Conservation (phyloP, 2,329 filamentous ascomycete genomes). For the Berkeleyomyces rouxiae region DNA sequence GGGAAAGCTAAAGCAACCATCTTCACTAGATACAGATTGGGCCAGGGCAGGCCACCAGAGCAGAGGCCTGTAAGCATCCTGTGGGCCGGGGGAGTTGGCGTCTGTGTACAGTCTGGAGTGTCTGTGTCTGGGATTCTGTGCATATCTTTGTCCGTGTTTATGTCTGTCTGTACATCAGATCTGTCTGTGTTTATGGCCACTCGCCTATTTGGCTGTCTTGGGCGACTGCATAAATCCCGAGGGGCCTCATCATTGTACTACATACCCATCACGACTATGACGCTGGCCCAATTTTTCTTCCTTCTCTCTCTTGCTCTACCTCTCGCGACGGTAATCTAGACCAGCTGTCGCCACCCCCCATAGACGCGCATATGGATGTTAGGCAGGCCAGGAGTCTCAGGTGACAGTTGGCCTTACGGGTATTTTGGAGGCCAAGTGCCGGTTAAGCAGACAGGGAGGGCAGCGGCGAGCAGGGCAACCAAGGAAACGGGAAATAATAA, state of each 20-base stretch:
- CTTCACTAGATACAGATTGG: not conserved
- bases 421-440: not conserved
- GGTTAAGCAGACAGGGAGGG: not conserved
- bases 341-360: not conserved
- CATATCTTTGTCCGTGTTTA: not conserved
- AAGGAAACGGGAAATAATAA: not conserved
- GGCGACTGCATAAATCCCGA: not conserved
- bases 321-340: not conserved
- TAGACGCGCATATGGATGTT: not conserved
- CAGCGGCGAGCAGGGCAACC: not conserved
- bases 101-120: not conserved
- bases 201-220: not conserved
- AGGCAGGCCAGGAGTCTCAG: not conserved
- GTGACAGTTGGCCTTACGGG: not conserved
- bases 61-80: not conserved
- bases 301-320: not conserved
- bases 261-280: not conserved
- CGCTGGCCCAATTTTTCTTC: not conserved
- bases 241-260: not conserved
- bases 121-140: not conserved
- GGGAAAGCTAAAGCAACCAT: not conserved
- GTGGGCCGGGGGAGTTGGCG: not conserved
- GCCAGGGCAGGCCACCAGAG: not conserved
- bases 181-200: not conserved
- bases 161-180: not conserved